Evolutionary conservation across 2,329 filamentous ascomycete genomes (phyloP), one percentile per base, ranked within the genome.

Genomic region (Beauveria brongniartii): DNA sequence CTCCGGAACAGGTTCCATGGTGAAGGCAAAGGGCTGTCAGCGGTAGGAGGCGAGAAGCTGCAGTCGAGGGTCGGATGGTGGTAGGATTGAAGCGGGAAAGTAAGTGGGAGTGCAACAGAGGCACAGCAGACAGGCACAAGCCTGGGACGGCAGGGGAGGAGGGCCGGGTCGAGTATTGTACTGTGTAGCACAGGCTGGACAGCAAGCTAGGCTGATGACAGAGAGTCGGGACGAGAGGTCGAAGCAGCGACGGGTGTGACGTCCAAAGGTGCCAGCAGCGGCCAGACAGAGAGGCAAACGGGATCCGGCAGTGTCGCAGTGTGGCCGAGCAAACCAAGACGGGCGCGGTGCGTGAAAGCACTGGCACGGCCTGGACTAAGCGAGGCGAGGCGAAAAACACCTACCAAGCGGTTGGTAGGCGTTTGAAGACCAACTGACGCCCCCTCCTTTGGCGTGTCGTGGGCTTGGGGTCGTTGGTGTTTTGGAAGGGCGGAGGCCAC

Each of bases 1-100:
- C 76, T 88, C 85, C 66, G 85, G 85, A 68, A 88, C 85, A 62
- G 84, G 83, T 73, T 88, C 85, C 85, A 88, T 88, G 67, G 67
- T 43, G 40, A 18, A 6, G 40, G 8, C 6, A 3, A 16, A 43
- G 46, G 46, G 18, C n/a, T 22, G 37, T 41, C 22, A 22, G 26
- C 20, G 40, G 40, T 24, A 34, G 34, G 8, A 51, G 26, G 10
- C 22, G 37, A 30, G 34, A 22, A 30, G 34, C 18, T 40, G 18
- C 1, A 41, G 37, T 10, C 30, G 14, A 43, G 12, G 22, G 44
- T 28, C 9, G 16, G 30, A 18, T 20, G 12, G 30, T 20, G 20
- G 20, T 16, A 10, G 24, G 18, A 30, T 47, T 43, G 55, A 50
- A 30, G 37, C 18, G 34, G 34, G 28, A 12, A 37, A 30, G 46